A percentile compares a stretch with the other conserved stretches of the same genome.
These are phyloP conservation scores for Lycium barbarum DNA, from an alignment of 257 asterid genomes.

Conservation along the genomic window DNA sequence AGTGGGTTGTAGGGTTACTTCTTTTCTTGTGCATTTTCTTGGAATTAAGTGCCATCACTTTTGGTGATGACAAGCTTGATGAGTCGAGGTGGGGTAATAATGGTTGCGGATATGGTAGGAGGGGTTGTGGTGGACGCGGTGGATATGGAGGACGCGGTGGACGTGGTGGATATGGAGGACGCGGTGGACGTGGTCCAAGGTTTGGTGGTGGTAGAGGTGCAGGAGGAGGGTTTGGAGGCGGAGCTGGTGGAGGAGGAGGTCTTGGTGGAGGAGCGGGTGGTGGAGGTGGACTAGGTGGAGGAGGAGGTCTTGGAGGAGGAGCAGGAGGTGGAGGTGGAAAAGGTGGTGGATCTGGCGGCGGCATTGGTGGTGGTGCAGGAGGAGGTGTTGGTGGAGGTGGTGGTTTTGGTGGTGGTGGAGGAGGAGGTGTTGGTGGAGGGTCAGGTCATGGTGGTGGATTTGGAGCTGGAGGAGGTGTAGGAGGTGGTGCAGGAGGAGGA, in stretches of 20 bases:
- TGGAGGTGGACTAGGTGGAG: slow-evolving; percentile 28
- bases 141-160: not conserved
- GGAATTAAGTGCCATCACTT: slow-evolving; percentile 32
- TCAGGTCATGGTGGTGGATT: slow-evolving; percentile 37
- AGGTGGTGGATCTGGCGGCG: slow-evolving; percentile 30
- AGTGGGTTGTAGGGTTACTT: slow-evolving; percentile 29
- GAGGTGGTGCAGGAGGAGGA: slow-evolving; percentile 35
- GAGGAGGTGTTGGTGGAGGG: slow-evolving; percentile 36
- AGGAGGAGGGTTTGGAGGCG: slow-evolving; percentile 35
- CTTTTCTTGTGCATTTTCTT: slow-evolving; percentile 39
- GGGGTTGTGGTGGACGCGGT: slow-evolving; percentile 31
- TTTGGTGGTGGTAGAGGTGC: slow-evolving; percentile 35
- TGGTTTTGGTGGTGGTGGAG: slow-evolving; percentile 31
- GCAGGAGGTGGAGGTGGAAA: slow-evolving; percentile 34
- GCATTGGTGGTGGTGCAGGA: slow-evolving; percentile 27
- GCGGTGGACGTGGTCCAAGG: slow-evolving; percentile 32
- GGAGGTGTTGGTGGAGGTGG: slow-evolving; percentile 35
- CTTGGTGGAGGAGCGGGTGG: not conserved
- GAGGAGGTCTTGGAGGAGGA: slow-evolving; percentile 33
- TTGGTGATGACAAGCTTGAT: slow-evolving; percentile 38
- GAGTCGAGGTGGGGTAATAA: slow-evolving; percentile 40
- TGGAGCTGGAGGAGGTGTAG: slow-evolving; percentile 34
- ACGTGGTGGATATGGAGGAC: not conserved
- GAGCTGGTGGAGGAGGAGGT: slow-evolving; percentile 36
- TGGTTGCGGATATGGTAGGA: slow-evolving; percentile 39